Evolutionary conservation across 768 basidiomycete genomes (phyloP), one percentile per base, ranked within the genome.

Genomic region (Macrolepiota dolichaula): DNA sequence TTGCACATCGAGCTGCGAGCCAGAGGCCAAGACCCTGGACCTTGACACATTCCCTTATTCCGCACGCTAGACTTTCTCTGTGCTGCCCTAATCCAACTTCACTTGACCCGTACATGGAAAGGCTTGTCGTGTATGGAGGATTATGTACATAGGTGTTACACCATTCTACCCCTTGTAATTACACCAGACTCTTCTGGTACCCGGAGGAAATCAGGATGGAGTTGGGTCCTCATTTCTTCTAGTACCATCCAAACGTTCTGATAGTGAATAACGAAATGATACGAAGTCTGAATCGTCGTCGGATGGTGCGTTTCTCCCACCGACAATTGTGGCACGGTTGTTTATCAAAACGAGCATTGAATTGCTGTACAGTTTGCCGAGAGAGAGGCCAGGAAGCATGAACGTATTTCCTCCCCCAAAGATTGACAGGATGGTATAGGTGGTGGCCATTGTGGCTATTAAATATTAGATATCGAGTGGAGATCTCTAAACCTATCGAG

Each of bases 301-400:
- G 1, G 49, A 47, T 19, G 36, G 22, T 19, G 47, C n/a, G 19
- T 58, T 58, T 22, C 57, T 25, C 11, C 57, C 57, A 17, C 49
- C 49, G 6, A 15, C 4, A 19, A 58, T 58, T 2, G 22, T 50
- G 22, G 50, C 50, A 3, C 57, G 57, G 37, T 58, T 58, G 46
- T 58, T 58, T 12, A 58, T 25, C 19, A 58, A 24, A 37, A 58
- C 57, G 7, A 58, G 47, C 36, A 58, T 58, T 19, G 57, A 49
- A 36, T 32, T 38, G 22, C 47, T 32, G 10, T 49, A 58, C 4
- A 58, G 19, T n/a, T 57, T 57, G 40, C 44, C 42, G 25, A 57
- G 42, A 11, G 55, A 27, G 12, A 57, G 32, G 11, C 55, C 55
- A 1, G 55, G 55, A 29, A 57, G n/a, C 29, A 57, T 29, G 17